Evolutionary conservation across 2,329 filamentous ascomycete genomes (phyloP).

Genomic region (Alternaria arborescens): DNA sequence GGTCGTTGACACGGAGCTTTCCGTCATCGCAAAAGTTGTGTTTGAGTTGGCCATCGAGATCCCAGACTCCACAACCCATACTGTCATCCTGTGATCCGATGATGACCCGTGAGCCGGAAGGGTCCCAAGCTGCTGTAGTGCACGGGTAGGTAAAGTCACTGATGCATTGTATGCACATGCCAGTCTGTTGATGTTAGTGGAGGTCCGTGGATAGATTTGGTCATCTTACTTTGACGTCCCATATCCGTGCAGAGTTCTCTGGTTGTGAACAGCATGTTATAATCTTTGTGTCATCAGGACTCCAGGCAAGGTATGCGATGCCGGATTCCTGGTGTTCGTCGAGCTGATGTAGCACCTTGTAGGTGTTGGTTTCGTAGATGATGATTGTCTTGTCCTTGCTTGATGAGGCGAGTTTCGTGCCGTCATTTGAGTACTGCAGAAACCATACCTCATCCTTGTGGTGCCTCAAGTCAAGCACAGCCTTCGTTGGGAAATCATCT

Average conservation of each 20-base stretch:
- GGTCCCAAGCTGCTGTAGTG: constrained; percentile 88
- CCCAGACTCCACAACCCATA: constrained; percentile 62
- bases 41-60: constrained; percentile 65
- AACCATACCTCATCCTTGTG: constrained; percentile 91
- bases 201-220: not conserved
- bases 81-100: constrained; percentile 62
- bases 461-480: constrained; percentile 73
- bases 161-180: constrained; percentile 66
- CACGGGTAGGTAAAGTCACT: constrained; percentile 82
- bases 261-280: constrained; percentile 78
- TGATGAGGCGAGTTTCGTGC: constrained; percentile 80
- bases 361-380: constrained; percentile 81
- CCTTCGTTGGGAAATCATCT: constrained; percentile 78
- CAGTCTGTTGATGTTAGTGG: constrained; percentile 34
- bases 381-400: constrained; percentile 77
- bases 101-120: constrained; percentile 79
- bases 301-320: constrained; percentile 87
- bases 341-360: constrained; percentile 69
- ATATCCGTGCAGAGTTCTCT: constrained; percentile 75
- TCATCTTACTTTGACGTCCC: constrained; percentile 62
- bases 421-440: constrained; percentile 88
- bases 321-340: constrained; percentile 72
- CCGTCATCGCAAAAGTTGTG: constrained; percentile 69
- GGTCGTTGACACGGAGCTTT: constrained; percentile 80
- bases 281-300: constrained; percentile 86